These are phyloP conservation scores for Fusarium armeniacum DNA, from an alignment of 2,329 filamentous ascomycete species.

Conservation along the genomic window DNA sequence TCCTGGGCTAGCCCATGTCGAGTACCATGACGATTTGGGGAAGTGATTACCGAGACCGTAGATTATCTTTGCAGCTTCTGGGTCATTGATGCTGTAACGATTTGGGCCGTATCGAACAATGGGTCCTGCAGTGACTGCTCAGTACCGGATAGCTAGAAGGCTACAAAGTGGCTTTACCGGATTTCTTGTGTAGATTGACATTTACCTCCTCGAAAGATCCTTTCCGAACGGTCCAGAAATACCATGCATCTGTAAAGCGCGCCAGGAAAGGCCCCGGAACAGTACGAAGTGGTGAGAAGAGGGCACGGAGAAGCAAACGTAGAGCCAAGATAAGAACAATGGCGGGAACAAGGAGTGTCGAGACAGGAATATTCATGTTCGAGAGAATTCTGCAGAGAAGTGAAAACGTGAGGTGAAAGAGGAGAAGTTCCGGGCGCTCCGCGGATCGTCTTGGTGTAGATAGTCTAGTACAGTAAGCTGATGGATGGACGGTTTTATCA, in stretches of 20 bases:
- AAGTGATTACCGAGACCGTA: slow-evolving; percentile 27
- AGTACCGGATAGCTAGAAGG: accelerated
- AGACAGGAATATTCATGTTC: background rate
- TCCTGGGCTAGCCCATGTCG: slow-evolving; percentile 8
- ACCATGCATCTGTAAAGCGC: slow-evolving; percentile 24
- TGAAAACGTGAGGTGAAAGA: background rate
- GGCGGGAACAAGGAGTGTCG: background rate
- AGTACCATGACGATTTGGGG: slow-evolving; percentile 37
- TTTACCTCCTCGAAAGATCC: slow-evolving; percentile 23
- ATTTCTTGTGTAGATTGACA: slow-evolving; percentile 11
- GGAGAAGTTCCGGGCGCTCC: background rate
- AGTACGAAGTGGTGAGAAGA: slow-evolving; percentile 3
- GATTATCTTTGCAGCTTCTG: slow-evolving; percentile 28
- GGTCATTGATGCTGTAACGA: slow-evolving; percentile 23
- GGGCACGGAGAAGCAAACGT: background rate
- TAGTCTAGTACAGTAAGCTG: background rate
- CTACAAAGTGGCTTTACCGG: background rate
- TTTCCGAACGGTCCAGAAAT: slow-evolving; percentile 15
- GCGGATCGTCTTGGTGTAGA: background rate
- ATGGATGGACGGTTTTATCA: background rate
- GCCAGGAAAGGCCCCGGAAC: slow-evolving; percentile 1
- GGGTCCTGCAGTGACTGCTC: accelerated
- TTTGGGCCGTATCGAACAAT: slow-evolving; percentile 25
- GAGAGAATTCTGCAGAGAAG: accelerated
- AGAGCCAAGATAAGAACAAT: background rate